Conservation (phyloP, 2,329 filamentous ascomycete species). For the Talaromyces sp. region DNA sequence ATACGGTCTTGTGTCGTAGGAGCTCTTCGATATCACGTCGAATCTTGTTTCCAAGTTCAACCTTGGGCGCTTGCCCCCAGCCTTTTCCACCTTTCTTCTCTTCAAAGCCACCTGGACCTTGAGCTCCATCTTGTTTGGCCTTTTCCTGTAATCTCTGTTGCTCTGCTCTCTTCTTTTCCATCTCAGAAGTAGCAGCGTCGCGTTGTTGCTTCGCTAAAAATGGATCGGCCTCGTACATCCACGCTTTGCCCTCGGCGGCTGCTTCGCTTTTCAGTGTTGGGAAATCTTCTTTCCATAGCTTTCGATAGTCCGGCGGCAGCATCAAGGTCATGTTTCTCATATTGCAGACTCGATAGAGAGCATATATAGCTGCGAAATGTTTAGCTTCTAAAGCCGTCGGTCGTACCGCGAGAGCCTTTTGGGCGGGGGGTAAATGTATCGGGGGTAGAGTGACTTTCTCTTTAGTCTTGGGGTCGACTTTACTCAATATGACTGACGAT, state of each 20-base stretch:
- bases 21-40: slow-evolving; percentile 75
- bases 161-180: slow-evolving; percentile 77
- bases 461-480: slow-evolving; percentile 74
- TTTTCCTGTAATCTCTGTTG: slow-evolving; percentile 58
- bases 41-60: slow-evolving; percentile 85
- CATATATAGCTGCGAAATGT: slow-evolving; percentile 90
- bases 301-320: slow-evolving; percentile 83
- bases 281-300: slow-evolving; percentile 87
- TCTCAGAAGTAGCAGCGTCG: slow-evolving; percentile 70
- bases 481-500: slow-evolving; percentile 74
- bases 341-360: slow-evolving; percentile 84
- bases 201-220: slow-evolving; percentile 77
- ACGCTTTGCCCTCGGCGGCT: slow-evolving; percentile 69
- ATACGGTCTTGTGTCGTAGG: slow-evolving; percentile 72
- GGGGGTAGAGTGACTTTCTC: slow-evolving; percentile 72
- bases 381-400: slow-evolving; percentile 83
- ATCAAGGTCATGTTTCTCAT: slow-evolving; percentile 96
- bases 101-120: slow-evolving; percentile 28
- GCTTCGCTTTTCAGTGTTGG: slow-evolving; percentile 77
- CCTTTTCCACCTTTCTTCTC: slow-evolving; percentile 58
- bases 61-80: slow-evolving; percentile 81
- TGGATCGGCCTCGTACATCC: slow-evolving; percentile 95
- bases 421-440: slow-evolving; percentile 73
- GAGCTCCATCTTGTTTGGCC: slow-evolving; percentile 58
- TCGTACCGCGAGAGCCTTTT: slow-evolving; percentile 72